Evolutionary conservation across 768 basidiomycete species (phyloP), one percentile per base, ranked within the genome.

Genomic region (Butyriboletus loyo): DNA sequence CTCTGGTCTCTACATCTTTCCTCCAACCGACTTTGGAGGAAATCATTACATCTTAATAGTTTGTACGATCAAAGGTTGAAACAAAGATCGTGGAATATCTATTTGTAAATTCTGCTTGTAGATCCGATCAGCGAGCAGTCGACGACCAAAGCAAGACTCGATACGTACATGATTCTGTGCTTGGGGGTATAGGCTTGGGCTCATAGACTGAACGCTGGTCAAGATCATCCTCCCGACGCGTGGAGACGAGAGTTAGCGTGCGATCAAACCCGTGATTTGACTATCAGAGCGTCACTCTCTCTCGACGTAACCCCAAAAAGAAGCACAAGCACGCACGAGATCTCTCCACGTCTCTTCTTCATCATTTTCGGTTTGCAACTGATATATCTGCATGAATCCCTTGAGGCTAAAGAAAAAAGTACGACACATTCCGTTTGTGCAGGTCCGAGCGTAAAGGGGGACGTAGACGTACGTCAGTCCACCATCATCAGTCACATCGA

Each of bases 301-400:
- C 25, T 45, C 34, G 49, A 45, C 47, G 32, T 19, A 42, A 38
- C 37, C 14, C 24, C 25, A 31, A 28, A 21, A 52, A 44, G 21
- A 38, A 49, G 31, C 22, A 49, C 43, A 53, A 66, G 10, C 19
- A 64, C 83, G 59, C 60, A 89, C 87, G 57, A 91, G 70, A 73
- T 91, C 89, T 68, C 79, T 76, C 88, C 87, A 92, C 8, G 89
- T 92, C 70, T 92, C 87, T 66, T 84, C 84, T 58, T 89, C 87
- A 56, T 91, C 89, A 55, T 83, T 87, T 59, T 89, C 86, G 1
- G 87, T 89, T 66, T 92, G 90, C n/a, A 91, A 71, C 60, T 89
- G 86, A 62, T 91, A 92, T 49, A 92, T 81, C 65, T 91, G 87
- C 65, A 89, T 64, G 63, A 92, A 91, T 2, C 89, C 89, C 64